Base-by-base conservation (phyloP, 108 stramenopile species). In the Epithemia pelagica region DNA sequence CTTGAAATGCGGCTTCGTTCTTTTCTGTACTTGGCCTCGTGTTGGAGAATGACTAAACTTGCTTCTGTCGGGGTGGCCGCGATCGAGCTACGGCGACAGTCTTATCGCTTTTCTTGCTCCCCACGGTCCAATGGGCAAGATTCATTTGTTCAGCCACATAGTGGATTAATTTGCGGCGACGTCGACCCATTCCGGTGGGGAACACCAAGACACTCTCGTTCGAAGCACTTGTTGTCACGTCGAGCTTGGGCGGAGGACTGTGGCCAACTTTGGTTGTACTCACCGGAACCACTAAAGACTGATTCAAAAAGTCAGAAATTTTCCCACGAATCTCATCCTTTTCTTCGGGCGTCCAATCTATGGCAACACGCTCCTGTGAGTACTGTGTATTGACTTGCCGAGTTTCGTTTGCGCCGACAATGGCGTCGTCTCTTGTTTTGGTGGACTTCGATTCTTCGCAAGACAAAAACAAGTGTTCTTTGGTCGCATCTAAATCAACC, bases 81-180 rank as follows among this genome's bases (percentile, higher is more conserved):
- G 30, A 2, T 21, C 59, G 59, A 28, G 59, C 30, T 23, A 89
- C 81, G 0, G 78, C 81, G 1, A 90, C 88, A 10, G 78, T 90
- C 64, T 87, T 90, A 2, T 83, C 81, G 32, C 59, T 23, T 22
- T 72, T 68, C 58, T 82, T 85, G 28, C 85, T 75, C 7, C 89
- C 89, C 22, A 73, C 71, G 26, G 68, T 73, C 82, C 82, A 87
- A 53, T 90, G 89, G 7, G 70, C 64, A 18, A 90, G 37, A 15
- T 77, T 62, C 69, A 86, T 60, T 59, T 65, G 65, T 54, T 71
- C 75, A 10, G 89, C 89, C 51, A 82, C 75, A 66, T 62, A 80
- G 63, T 90, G 89, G 26, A 90, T 75, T 8, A 90, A 66, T 65
- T 85, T 90, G 5, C 89, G 67, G 46, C 70, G 81, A 1, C 82